These are phyloP conservation scores for Epithemia pelagica DNA, from an alignment of 108 stramenopile genomes.

Conservation along the genomic window DNA sequence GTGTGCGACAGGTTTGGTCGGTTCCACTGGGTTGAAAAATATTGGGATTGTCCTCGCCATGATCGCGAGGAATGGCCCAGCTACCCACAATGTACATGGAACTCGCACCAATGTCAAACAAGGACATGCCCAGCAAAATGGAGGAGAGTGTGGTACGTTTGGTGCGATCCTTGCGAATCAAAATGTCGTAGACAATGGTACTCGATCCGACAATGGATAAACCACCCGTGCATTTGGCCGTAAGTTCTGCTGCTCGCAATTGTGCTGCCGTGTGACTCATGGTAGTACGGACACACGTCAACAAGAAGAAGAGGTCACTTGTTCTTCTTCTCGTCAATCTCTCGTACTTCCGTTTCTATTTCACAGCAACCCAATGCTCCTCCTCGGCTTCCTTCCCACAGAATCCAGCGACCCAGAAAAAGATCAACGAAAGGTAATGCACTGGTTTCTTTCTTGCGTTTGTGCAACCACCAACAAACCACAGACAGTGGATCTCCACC, in stretches of 20 bases:
- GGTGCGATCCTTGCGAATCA: neutral
- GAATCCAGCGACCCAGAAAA: too few species aligned
- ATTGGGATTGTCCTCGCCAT: neutral
- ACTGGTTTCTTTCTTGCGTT: too few species aligned
- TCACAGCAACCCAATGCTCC: too few species aligned
- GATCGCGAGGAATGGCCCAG: slow-evolving; percentile 1
- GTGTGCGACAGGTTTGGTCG: slow-evolving; percentile 13
- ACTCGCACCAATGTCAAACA: neutral
- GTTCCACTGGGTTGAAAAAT: slow-evolving; percentile 10
- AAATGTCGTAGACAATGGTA: neutral
- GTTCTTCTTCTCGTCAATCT: too few species aligned
- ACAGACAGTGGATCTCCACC: too few species aligned
- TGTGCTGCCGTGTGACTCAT: neutral
- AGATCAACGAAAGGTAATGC: too few species aligned
- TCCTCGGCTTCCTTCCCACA: too few species aligned
- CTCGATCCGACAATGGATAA: neutral
- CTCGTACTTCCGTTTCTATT: too few species aligned
- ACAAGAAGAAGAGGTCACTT: too few species aligned
- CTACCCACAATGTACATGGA: neutral
- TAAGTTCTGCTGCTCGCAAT: neutral
- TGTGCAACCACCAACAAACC: too few species aligned
- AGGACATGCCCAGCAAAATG: neutral
- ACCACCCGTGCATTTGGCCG: slow-evolving; percentile 2
- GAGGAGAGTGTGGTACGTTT: neutral
- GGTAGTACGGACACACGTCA: too few species aligned